Evolutionary conservation across 257 asterid genomes (phyloP).

Genomic region (Cinchona pubescens): DNA sequence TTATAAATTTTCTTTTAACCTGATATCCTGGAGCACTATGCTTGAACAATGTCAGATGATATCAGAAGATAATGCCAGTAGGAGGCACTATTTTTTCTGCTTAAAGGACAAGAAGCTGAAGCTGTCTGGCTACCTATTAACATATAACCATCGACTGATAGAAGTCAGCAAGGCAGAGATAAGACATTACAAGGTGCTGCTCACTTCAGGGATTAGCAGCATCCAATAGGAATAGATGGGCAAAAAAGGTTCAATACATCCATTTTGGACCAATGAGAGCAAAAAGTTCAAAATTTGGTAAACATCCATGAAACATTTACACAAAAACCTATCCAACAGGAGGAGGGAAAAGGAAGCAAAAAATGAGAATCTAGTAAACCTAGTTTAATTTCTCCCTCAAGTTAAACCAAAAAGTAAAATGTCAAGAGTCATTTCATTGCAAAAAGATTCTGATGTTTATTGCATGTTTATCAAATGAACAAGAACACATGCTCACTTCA

Average conservation of each 20-base stretch:
- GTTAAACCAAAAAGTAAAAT: slow-evolving; percentile 13
- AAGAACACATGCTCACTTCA: slow-evolving; percentile 15
- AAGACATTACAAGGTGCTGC: not conserved
- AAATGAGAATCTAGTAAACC: slow-evolving; percentile 9
- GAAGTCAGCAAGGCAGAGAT: not conserved
- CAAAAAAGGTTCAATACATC: not conserved
- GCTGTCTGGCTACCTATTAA: not conserved
- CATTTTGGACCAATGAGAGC: not conserved
- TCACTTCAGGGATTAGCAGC: not conserved
- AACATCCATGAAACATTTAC: slow-evolving; percentile 21
- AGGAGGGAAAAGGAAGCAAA: slow-evolving; percentile 3
- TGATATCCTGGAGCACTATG: not conserved
- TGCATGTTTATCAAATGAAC: slow-evolving; percentile 16
- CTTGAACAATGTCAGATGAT: not conserved
- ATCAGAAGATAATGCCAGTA: not conserved
- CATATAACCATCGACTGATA: not conserved
- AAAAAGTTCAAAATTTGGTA: not conserved
- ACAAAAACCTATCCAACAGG: slow-evolving; percentile 8
- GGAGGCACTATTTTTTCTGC: not conserved
- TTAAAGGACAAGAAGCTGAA: not conserved
- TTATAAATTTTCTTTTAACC: not conserved
- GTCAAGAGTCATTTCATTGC: slow-evolving; percentile 7
- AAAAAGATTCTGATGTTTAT: slow-evolving; percentile 17
- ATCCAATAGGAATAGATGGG: slow-evolving; percentile 7
- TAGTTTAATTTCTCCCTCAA: not conserved